Evolutionary conservation across 1,284 basidiomycete genomes (phyloP).

Genomic region (Cryptococcus sp.): DNA sequence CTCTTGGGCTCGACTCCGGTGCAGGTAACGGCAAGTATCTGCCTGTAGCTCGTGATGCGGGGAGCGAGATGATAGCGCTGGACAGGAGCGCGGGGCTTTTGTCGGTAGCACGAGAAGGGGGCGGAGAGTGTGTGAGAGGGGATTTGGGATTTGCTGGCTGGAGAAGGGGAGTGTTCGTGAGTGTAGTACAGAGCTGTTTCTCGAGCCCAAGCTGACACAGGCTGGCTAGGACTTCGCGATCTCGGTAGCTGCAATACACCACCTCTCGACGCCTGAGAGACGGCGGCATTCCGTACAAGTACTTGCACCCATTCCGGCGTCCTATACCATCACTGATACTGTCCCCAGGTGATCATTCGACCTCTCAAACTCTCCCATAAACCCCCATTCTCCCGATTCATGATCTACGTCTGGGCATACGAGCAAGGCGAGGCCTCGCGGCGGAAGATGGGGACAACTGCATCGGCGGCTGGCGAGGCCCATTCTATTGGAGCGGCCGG

Average conservation of each 20-base stretch:
- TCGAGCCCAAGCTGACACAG: too few species aligned
- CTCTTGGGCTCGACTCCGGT: conserved; percentile 87
- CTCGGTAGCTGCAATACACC: conserved; percentile 92
- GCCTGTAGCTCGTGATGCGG: conserved; percentile 55
- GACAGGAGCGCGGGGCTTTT: conserved; percentile 77
- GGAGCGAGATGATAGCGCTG: conserved; percentile 63
- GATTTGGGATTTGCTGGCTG: conserved; percentile 66
- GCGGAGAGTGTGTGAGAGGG: conserved; percentile 49
- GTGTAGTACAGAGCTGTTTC: conserved; percentile 38
- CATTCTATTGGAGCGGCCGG: background rate
- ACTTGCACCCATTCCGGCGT: conserved; percentile 17
- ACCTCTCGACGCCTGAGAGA: conserved; percentile 73
- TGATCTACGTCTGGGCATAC: conserved; percentile 98
- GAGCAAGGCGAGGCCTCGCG: conserved; percentile 85
- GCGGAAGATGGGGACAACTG: conserved; percentile 57
- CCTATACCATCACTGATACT: background rate
- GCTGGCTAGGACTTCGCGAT: conserved; percentile 82
- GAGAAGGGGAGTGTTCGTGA: conserved; percentile 71
- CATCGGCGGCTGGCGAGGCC: background rate
- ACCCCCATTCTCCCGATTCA: conserved; percentile 61
- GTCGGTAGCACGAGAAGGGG: conserved; percentile 61
- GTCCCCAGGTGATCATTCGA: conserved; percentile 53
- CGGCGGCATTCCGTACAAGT: conserved; percentile 71
- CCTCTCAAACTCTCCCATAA: conserved; percentile 57
- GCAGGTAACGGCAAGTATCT: conserved; percentile 98